Base-by-base conservation (phyloP, 2,329 filamentous ascomycete genomes). In the Diaporthe destruens region DNA sequence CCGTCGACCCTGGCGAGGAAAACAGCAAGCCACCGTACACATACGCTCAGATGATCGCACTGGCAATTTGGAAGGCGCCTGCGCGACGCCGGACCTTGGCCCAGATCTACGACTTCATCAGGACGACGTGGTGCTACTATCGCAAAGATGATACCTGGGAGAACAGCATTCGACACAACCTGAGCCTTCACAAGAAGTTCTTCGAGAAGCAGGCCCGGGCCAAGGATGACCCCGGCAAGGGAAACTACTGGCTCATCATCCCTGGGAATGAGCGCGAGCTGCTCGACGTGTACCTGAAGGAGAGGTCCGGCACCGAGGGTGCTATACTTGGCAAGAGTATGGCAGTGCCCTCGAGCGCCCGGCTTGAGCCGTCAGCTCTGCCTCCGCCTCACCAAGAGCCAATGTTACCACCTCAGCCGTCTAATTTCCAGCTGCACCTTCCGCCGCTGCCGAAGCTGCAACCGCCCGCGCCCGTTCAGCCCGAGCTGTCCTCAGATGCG, bases 101-200 rank as follows among this genome's bases (percentile, higher is more conserved):
- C 34, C 95, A 98, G 82, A 99, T 99, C 77, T 99, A 98, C 88
- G 98, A 97, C 80, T 99, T 96, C 96, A 98, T 99, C 78, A 97
- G 94, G n/a, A 94, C 97, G 80, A 95, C 92, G 23, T 98, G 93
- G 81, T 91, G 90, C 6, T 98, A 96, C 83, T 99, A 98, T 85
- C 92, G 90, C 77, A 89, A 91, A 55, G 89, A 92, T 71, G 95
- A 98, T 78, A 91, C 93, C 14, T 99, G 96, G 96, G 96, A 98
- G 83, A 99, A 99, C 83, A 98, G 96, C 85, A 99, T 99, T 81
- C 93, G 96, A 44, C 96, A 99, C 83, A 99, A 99, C 78, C 90
- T 99, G 44, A 98, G 95, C 80, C 87, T 99, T 56, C 97, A 98
- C 87, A 98, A 98, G 84, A 94, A 94, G 59, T 98, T 98, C 80